phyloP scores from a whole-genome alignment of 1,139 yeast genomes.

The Magnusiomyces fungicola region DNA sequence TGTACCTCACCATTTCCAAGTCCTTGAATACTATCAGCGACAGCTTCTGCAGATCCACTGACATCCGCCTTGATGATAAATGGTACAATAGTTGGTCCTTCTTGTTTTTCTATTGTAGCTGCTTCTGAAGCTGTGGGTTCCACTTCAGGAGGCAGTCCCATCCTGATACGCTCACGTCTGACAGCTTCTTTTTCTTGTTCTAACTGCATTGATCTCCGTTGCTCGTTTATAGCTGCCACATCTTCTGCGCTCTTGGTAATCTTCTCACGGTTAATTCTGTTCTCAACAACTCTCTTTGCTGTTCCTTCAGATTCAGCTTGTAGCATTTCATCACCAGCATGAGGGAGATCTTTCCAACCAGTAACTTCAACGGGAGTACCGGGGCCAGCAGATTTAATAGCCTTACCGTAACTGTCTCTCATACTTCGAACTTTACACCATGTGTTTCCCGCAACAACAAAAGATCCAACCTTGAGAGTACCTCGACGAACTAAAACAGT shows the following conservation, averaged over 20 bases:
- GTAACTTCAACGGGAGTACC: conserved; percentile 86
- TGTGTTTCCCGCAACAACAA: conserved; percentile 77
- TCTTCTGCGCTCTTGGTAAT: conserved; percentile 57
- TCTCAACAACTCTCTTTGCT: conserved; percentile 69
- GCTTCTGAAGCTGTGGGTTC: conserved; percentile 26
- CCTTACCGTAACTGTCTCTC: conserved; percentile 64
- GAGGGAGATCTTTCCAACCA: conserved; percentile 94
- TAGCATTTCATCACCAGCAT: conserved; percentile 79
- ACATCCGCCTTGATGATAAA: conserved; percentile 88
- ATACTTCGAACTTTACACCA: conserved; percentile 83
- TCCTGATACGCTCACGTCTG: conserved; percentile 28
- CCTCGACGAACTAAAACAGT: conserved; percentile 82
- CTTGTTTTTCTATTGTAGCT: conserved; percentile 25
- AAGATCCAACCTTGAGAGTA: conserved; percentile 57
- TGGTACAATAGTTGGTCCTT: conserved; percentile 38
- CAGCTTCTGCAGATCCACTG: conserved; percentile 59
- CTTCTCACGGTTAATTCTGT: conserved; percentile 50
- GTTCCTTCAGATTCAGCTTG: conserved; percentile 66
- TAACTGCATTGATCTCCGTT: conserved; percentile 39
- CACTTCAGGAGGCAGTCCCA: conserved; percentile 31
- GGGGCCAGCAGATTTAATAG: conserved; percentile 65
- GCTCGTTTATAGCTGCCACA: conserved; percentile 62
- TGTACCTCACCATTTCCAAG: conserved; percentile 82
- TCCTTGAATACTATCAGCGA: conserved; percentile 65
- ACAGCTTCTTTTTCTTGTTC: conserved; percentile 34